Conservation (phyloP, 2,329 filamentous ascomycete species). For the Colletotrichum karsti region DNA sequence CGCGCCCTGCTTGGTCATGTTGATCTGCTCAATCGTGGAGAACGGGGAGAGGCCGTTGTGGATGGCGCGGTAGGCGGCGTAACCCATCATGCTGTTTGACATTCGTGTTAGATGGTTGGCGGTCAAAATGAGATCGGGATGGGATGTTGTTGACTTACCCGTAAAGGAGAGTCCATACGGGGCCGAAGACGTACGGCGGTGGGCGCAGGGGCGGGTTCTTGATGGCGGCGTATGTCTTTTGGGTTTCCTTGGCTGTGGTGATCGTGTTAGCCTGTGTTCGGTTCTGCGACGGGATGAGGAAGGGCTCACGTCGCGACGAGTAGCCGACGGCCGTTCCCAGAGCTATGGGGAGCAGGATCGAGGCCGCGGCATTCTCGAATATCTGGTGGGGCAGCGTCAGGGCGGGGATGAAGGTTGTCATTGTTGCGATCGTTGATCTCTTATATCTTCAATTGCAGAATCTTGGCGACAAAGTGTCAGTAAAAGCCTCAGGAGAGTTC, state of each 20-base stretch:
- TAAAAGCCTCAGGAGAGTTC: neutral
- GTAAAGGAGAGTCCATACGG: slow-evolving; percentile 74
- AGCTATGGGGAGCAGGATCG: slow-evolving; percentile 79
- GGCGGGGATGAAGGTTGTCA: slow-evolving; percentile 84
- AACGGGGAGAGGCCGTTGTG: slow-evolving; percentile 67
- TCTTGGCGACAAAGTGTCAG: neutral
- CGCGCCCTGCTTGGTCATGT: slow-evolving; percentile 72
- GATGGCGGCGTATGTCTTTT: slow-evolving; percentile 70
- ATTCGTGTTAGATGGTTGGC: slow-evolving; percentile 1
- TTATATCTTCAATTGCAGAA: neutral
- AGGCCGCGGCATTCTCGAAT: slow-evolving; percentile 76
- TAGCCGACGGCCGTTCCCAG: slow-evolving; percentile 80
- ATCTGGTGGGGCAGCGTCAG: slow-evolving; percentile 77
- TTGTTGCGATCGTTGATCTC: slow-evolving; percentile 46
- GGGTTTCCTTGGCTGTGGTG: slow-evolving; percentile 60
- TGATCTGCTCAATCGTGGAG: slow-evolving; percentile 60
- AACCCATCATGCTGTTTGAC: slow-evolving; percentile 78
- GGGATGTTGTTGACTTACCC: slow-evolving; percentile 44
- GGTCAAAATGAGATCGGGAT: neutral
- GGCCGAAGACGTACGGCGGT: slow-evolving; percentile 69
- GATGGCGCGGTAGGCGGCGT: slow-evolving; percentile 83
- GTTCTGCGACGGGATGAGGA: neutral
- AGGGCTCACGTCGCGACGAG: slow-evolving; percentile 67
- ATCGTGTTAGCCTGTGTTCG: neutral
- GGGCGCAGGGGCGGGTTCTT: slow-evolving; percentile 74